Evolutionary conservation across 73 alveolate species (phyloP).

Genomic region (Halteria grandinella): DNA sequence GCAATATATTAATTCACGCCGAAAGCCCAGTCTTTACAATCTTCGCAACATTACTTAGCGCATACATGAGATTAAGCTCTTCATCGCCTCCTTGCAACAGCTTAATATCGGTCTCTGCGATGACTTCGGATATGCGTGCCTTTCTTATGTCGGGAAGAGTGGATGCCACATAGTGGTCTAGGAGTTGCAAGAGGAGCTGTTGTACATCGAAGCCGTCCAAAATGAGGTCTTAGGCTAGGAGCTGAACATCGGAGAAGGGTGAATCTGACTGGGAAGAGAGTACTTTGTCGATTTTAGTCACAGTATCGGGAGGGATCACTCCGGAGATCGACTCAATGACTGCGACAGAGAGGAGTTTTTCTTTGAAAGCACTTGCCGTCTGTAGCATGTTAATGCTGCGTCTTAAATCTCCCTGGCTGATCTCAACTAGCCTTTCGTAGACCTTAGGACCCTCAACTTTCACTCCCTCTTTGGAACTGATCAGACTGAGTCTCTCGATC

Average conservation of each 20-base stretch:
- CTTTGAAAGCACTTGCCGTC: conserved; percentile 80
- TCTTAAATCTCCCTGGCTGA: conserved; percentile 95
- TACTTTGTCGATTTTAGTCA: conserved; percentile 60
- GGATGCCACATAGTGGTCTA: conserved; percentile 58
- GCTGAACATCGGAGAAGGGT: conserved; percentile 57
- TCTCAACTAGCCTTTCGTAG: conserved; percentile 79
- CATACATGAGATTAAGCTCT: conserved; percentile 53
- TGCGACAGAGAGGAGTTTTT: conserved; percentile 66
- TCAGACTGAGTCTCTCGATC: conserved; percentile 79
- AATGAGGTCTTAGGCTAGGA: conserved; percentile 71
- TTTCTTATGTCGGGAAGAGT: conserved; percentile 65
- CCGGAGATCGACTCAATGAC: conserved; percentile 92
- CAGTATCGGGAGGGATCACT: conserved; percentile 78
- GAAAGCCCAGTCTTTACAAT: no score
- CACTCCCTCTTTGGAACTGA: conserved; percentile 81
- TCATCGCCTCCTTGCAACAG: conserved; percentile 70
- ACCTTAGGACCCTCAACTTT: conserved; percentile 75
- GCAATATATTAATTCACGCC: no score
- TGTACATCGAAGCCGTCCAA: conserved; percentile 82
- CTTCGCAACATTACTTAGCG: conserved; percentile 36
- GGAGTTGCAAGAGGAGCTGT: conserved; percentile 70
- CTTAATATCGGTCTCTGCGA: conserved; percentile 62
- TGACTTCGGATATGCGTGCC: conserved; percentile 62
- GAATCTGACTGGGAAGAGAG: conserved; percentile 26
- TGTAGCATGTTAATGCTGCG: conserved; percentile 89